Evolutionary conservation across 1,284 basidiomycete species (phyloP).

Genomic region (Trametes hirsuta): DNA sequence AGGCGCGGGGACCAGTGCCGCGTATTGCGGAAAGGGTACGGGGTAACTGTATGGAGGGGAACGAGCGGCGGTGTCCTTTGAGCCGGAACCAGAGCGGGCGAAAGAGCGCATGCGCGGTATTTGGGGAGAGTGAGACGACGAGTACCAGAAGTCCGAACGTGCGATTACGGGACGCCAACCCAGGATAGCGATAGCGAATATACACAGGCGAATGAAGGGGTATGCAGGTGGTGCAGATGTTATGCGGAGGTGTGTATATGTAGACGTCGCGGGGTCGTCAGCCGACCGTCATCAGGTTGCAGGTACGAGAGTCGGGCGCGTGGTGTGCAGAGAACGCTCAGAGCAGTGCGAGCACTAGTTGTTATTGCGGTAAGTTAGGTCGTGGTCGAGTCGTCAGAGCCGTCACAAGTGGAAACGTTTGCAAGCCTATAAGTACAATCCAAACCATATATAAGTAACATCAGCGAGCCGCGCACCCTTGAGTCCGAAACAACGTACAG

Average conservation of each 20-base stretch:
- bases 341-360: constrained; percentile 13
- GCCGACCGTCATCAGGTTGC: constrained; percentile 14
- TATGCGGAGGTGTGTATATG: constrained; percentile 17
- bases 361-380: constrained; percentile 21
- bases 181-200: constrained; percentile 26
- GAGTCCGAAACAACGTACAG: constrained; percentile 19
- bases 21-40: neutral
- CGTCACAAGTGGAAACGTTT: constrained; percentile 24
- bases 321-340: constrained; percentile 12
- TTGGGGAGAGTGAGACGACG: neutral
- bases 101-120: constrained; percentile 9
- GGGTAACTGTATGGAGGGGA: constrained; percentile 2
- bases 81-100: constrained; percentile 29
- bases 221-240: constrained; percentile 18
- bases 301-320: constrained; percentile 15
- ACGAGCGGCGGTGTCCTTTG: constrained; percentile 31
- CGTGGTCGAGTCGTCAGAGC: constrained; percentile 28
- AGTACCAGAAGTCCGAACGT: constrained; percentile 7
- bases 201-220: constrained; percentile 26
- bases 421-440: constrained; percentile 17
- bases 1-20: neutral
- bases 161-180: constrained; percentile 23
- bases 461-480: neutral
- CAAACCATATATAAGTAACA: neutral
- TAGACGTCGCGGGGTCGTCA: constrained; percentile 20